phyloP scores from a whole-genome alignment of 306 rosid species.

The Pterocarpus santalinus region DNA sequence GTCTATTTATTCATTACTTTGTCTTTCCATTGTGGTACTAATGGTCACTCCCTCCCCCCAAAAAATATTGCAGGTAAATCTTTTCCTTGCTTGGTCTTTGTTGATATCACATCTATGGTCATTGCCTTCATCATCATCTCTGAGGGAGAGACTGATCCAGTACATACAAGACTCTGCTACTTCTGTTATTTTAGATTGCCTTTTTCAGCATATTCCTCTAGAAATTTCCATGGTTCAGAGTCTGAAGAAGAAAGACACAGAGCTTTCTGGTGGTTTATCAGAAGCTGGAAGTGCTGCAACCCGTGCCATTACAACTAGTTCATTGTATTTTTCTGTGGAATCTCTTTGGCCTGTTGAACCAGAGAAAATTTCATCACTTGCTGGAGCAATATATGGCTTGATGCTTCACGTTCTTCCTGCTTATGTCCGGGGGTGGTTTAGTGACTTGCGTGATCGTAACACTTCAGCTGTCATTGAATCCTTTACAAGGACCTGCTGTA shows the following conservation, averaged over 20 bases:
- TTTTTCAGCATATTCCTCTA: slow-evolving; percentile 90
- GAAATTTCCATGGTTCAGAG: slow-evolving; percentile 59
- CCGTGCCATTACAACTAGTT: slow-evolving; percentile 73
- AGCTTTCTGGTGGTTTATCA: slow-evolving; percentile 66
- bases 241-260: slow-evolving; percentile 81
- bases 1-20: slow-evolving; percentile 32
- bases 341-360: slow-evolving; percentile 83
- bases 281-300: slow-evolving; percentile 79
- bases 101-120: slow-evolving; percentile 82
- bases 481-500: slow-evolving; percentile 85
- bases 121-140: slow-evolving; percentile 82
- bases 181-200: slow-evolving; percentile 79
- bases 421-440: slow-evolving; percentile 91
- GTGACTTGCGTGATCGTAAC: slow-evolving; percentile 85
- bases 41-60: neutral
- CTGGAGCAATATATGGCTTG: slow-evolving; percentile 86
- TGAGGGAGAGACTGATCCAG: slow-evolving; percentile 84
- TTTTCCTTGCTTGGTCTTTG: slow-evolving; percentile 93
- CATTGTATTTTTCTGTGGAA: slow-evolving; percentile 68
- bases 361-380: slow-evolving; percentile 74
- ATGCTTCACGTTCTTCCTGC: slow-evolving; percentile 97
- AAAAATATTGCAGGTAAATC: slow-evolving; percentile 66
- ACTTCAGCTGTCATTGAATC: slow-evolving; percentile 75
- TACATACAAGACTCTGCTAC: slow-evolving; percentile 83
- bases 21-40: slow-evolving; percentile 19